Conservation (phyloP, 176 grass and related monocot species). For the Leersia perrieri region DNA sequence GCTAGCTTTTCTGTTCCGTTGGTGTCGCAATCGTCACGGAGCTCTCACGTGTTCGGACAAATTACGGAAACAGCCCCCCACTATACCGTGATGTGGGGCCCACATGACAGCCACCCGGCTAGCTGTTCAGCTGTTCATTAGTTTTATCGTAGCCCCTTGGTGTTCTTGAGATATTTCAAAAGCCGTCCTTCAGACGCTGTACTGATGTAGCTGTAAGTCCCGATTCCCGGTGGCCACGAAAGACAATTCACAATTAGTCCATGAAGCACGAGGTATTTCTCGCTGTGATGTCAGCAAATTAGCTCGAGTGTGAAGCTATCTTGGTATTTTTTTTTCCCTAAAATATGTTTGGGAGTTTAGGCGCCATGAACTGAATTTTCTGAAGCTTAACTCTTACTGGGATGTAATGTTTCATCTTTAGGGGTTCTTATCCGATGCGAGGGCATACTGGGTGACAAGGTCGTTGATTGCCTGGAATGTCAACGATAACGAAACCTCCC, state of each 20-base stretch:
- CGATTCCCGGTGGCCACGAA: too few relatives aligned
- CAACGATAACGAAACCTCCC: conserved; percentile 32
- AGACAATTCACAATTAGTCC: too few relatives aligned
- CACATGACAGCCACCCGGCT: background rate
- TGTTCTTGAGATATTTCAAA: background rate
- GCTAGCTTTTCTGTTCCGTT: background rate
- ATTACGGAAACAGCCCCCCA: background rate
- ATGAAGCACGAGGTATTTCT: too few relatives aligned
- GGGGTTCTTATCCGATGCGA: conserved; percentile 57
- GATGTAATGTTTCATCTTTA: conserved; percentile 23
- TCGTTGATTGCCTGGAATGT: conserved; percentile 73
- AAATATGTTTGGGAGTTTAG: background rate
- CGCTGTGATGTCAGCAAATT: too few relatives aligned
- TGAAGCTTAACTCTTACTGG: background rate
- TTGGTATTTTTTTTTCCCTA: too few relatives aligned
- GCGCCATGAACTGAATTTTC: background rate
- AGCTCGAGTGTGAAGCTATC: background rate
- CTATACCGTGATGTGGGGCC: too few relatives aligned
- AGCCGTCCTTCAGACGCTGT: too few relatives aligned
- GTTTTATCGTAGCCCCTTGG: background rate
- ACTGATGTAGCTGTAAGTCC: too few relatives aligned
- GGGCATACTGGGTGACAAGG: conserved; percentile 68
- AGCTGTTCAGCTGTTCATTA: background rate
- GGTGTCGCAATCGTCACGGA: background rate
- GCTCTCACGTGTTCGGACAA: background rate